Percentiles rank a stretch among this genome's conserved stretches.
These are phyloP conservation scores for Lasiosphaeriaceae sp. DNA, from an alignment of 495 filamentous ascomycete genomes.

Conservation along the genomic window DNA sequence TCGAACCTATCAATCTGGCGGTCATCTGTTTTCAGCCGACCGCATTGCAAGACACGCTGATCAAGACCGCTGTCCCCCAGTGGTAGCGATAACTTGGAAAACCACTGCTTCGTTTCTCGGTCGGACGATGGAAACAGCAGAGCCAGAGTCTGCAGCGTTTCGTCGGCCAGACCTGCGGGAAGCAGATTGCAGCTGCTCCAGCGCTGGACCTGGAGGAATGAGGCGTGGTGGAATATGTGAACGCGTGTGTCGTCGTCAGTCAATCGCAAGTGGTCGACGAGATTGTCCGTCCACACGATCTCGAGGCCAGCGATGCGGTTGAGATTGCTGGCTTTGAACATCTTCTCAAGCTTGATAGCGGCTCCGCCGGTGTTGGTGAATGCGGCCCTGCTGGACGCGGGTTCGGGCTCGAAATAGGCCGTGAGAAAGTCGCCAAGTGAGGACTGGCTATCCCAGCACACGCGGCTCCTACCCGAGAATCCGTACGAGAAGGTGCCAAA, in stretches of 20 bases:
- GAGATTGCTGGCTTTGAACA: slow-evolving; percentile 15
- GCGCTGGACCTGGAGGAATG: slow-evolving; percentile 29
- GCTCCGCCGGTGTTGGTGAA: neutral
- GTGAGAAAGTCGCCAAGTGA: neutral
- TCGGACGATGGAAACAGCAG: slow-evolving; percentile 41
- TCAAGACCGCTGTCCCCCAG: neutral
- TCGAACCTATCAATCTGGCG: slow-evolving; percentile 37
- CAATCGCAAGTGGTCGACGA: slow-evolving; percentile 44
- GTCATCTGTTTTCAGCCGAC: neutral
- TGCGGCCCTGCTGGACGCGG: neutral
- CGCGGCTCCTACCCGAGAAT: neutral
- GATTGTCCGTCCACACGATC: slow-evolving; percentile 41
- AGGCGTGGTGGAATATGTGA: slow-evolving; percentile 43
- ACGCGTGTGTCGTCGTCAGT: slow-evolving; percentile 37
- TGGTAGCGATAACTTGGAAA: slow-evolving; percentile 17
- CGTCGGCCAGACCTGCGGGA: slow-evolving; percentile 33
- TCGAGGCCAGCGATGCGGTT: slow-evolving; percentile 33
- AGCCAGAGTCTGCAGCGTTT: slow-evolving; percentile 43
- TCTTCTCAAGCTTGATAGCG: slow-evolving; percentile 11
- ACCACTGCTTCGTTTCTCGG: slow-evolving; percentile 3
- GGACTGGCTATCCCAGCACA: slow-evolving; percentile 2
- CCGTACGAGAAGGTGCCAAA: slow-evolving; percentile 1
- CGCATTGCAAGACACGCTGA: neutral
- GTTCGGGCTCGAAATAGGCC: neutral
- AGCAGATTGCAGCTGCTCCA: slow-evolving; percentile 12